phyloP scores from a whole-genome alignment of 805 yeast genomes.

The Saturnispora gosingensis region DNA sequence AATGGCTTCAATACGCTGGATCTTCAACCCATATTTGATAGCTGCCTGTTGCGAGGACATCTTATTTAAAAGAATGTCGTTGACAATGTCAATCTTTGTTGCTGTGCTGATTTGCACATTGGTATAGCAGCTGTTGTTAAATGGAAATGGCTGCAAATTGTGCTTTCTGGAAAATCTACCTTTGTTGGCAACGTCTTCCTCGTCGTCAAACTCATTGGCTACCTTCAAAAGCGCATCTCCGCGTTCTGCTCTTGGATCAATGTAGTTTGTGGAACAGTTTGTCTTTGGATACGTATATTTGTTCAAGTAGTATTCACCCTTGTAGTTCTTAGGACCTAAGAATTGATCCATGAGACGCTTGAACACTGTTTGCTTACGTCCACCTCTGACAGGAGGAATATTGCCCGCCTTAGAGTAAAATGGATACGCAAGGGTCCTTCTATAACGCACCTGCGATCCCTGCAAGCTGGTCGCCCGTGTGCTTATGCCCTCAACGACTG shows the following conservation, averaged over 20 bases:
- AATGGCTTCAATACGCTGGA: conserved; percentile 86
- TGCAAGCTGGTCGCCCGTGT: conserved; percentile 21
- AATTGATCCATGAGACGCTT: conserved; percentile 60
- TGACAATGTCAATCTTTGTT: conserved; percentile 51
- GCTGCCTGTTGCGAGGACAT: conserved; percentile 65
- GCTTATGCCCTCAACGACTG: neutral
- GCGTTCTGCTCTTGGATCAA: conserved; percentile 43
- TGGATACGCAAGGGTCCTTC: conserved; percentile 47
- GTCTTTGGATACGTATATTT: conserved; percentile 62
- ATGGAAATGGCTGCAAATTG: conserved; percentile 71
- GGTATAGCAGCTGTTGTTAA: conserved; percentile 60
- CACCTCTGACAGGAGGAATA: conserved; percentile 28
- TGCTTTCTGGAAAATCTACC: conserved; percentile 17
- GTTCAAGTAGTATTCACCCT: conserved; percentile 73
- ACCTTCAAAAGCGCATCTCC: conserved; percentile 27
- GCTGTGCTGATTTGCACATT: conserved; percentile 50
- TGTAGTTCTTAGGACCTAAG: conserved; percentile 74
- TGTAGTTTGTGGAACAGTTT: conserved; percentile 64
- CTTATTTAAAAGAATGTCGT: conserved; percentile 40
- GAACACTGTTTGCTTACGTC: conserved; percentile 41
- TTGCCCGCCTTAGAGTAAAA: conserved; percentile 37
- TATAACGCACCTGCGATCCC: conserved; percentile 38
- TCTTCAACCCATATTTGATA: conserved; percentile 65
- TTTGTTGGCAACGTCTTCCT: conserved; percentile 10
- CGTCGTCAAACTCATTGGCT: conserved; percentile 11